Evolutionary conservation across 805 yeast genomes (phyloP), one percentile per base, ranked within the genome.

Genomic region (Hanseniaspora singularis): DNA sequence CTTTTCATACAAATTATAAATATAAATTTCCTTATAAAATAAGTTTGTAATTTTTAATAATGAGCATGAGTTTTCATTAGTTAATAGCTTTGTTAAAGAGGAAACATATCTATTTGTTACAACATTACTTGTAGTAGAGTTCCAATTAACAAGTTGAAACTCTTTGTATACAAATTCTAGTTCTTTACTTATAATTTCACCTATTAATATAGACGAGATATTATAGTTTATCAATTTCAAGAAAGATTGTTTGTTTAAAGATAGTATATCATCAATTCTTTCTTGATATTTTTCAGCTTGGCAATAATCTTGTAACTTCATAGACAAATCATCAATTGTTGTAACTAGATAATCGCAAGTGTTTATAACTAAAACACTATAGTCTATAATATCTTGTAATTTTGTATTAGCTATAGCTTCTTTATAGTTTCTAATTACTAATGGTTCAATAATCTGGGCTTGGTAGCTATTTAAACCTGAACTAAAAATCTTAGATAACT

Each of bases 301-400:
- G 28, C 72, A 63, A 61, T 70, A 54, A 38, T 66, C 66, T 57
- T 60, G 50, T 14, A 76, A 62, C 54, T 75, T 75, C 22, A 79
- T 82, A 54, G 79, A 86, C 38, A 92, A 64, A 58, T 92, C 96
- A 11, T 71, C 71, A 2, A 80, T 74, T 2, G 95, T 92, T 10
- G 76, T 69, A 15, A 84, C 74, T 50, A 95, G 79, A 60, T 88
- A 92, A 58, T 89, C 95, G 1, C 95, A 86, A 0, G 98, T 89
- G 54, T 86, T 85, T 30, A 89, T 64, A 9, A 87, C 72, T 57
- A 85, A 65, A 24, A 92, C 79, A 1, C 83, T 69, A 50, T 81
- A 74, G 37, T 70, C 71, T 16, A 84, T 64, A 16, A 46, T 46
- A 15, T 40, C 41, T 28, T 33, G 46, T 9, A 42, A 6, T 23